A percentile compares a stretch with the other conserved stretches of the same genome.
Evolutionary conservation across 176 grass and related monocot genomes (phyloP).

Genomic region (Aegilops bicornis): DNA sequence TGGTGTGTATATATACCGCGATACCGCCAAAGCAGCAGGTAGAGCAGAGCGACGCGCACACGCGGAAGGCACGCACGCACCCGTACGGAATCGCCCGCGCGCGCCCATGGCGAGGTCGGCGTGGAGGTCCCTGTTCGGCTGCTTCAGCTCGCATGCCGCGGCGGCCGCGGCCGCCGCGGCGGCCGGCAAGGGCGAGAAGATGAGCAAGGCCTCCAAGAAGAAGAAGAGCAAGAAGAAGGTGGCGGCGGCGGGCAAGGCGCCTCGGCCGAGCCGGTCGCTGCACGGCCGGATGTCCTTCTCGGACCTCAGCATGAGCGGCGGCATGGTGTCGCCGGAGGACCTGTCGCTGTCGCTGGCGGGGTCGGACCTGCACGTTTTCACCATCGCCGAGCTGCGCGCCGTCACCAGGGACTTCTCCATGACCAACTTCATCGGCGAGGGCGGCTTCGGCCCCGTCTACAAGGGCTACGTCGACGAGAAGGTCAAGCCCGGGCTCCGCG

Average conservation of each 20-base stretch:
- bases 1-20: conserved; percentile 40
- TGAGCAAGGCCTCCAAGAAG: not conserved
- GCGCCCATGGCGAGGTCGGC: conserved; percentile 43
- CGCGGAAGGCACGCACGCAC: not conserved
- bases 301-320: conserved; percentile 64
- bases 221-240: conserved; percentile 17
- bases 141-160: conserved; percentile 44
- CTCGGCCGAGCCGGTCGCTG: conserved; percentile 25
- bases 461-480: conserved; percentile 89
- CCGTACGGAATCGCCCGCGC: no score
- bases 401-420: conserved; percentile 68
- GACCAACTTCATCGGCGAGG: conserved; percentile 88
- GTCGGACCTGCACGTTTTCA: conserved; percentile 74
- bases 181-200: not conserved
- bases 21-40: conserved; percentile 32
- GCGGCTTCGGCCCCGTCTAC: conserved; percentile 83
- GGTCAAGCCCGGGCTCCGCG: conserved; percentile 57
- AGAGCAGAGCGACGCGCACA: not conserved
- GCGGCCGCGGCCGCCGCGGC: not conserved
- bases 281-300: conserved; percentile 73
- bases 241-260: not conserved
- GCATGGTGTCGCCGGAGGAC: conserved; percentile 81
- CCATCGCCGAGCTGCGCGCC: conserved; percentile 68
- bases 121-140: conserved; percentile 62
- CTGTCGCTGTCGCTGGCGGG: conserved; percentile 80